Conservation (phyloP, 768 basidiomycete species). For the Rhizopogon salebrosus region DNA sequence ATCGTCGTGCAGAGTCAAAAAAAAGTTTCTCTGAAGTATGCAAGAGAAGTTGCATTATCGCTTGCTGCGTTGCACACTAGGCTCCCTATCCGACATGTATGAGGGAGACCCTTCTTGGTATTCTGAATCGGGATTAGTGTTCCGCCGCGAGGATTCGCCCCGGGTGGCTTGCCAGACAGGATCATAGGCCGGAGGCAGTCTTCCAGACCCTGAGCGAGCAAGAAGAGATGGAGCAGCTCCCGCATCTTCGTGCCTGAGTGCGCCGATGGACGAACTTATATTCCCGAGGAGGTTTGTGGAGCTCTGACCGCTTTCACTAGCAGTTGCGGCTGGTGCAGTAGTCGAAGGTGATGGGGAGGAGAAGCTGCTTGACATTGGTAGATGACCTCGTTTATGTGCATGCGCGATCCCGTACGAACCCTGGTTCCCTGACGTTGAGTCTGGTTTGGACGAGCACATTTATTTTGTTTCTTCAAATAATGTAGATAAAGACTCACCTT, state of each 20-base stretch:
- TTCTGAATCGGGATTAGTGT: neutral
- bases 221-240: neutral
- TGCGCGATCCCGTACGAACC: neutral
- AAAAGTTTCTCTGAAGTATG: neutral
- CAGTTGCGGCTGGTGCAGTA: neutral
- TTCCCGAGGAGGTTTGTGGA: neutral
- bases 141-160: neutral
- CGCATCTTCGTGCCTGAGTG: conserved; percentile 2
- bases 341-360: neutral
- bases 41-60: neutral
- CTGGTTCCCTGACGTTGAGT: neutral
- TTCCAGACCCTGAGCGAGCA: conserved; percentile 2
- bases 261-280: neutral
- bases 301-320: neutral
- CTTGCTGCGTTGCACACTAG: neutral
- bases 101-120: neutral
- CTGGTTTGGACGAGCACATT: neutral
- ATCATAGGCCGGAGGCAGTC: conserved; percentile 6
- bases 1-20: neutral
- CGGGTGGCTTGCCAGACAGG: neutral
- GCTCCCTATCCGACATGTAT: neutral
- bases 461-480: neutral
- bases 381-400: neutral
- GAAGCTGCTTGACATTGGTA: neutral
- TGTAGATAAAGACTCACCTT: neutral